Conservation (phyloP, 2,329 filamentous ascomycete genomes). For the Ascochyta koolunga region DNA sequence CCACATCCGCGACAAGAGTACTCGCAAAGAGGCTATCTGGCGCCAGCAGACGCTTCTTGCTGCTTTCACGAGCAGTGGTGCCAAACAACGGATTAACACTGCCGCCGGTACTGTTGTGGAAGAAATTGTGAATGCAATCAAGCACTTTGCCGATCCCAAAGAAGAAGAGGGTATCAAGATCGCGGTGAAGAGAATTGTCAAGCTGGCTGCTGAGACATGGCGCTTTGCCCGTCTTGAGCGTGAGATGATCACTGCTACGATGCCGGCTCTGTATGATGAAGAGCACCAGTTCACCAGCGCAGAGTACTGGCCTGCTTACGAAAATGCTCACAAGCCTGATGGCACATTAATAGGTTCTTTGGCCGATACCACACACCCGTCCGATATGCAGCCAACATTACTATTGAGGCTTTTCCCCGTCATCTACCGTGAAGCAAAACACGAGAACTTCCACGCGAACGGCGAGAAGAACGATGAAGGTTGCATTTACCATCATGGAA, state of each 20-base stretch:
- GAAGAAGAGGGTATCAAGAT: conserved; percentile 58
- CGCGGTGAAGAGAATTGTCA: conserved; percentile 61
- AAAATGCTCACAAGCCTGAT: conserved; percentile 40
- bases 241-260: conserved; percentile 59
- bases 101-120: conserved; percentile 62
- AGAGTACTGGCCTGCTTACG: conserved; percentile 45
- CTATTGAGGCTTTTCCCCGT: conserved; percentile 60
- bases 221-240: conserved; percentile 63
- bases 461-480: conserved; percentile 53
- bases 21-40: conserved; percentile 64
- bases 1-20: conserved; percentile 62
- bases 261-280: conserved; percentile 50
- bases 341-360: conserved; percentile 34
- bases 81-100: conserved; percentile 62
- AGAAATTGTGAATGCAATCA: conserved; percentile 62
- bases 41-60: conserved; percentile 64
- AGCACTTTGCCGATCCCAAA: conserved; percentile 59
- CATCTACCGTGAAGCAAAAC: conserved; percentile 59
- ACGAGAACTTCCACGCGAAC: conserved; percentile 50
- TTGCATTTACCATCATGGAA: conserved; percentile 57
- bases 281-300: conserved; percentile 40
- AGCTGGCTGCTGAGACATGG: conserved; percentile 65
- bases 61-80: conserved; percentile 62
- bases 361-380: conserved; percentile 27
- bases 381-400: conserved; percentile 49